Evolutionary conservation across 202 grass and related monocot species (phyloP), one percentile per base, ranked within the genome.

Genomic region (Musa balbisiana): DNA sequence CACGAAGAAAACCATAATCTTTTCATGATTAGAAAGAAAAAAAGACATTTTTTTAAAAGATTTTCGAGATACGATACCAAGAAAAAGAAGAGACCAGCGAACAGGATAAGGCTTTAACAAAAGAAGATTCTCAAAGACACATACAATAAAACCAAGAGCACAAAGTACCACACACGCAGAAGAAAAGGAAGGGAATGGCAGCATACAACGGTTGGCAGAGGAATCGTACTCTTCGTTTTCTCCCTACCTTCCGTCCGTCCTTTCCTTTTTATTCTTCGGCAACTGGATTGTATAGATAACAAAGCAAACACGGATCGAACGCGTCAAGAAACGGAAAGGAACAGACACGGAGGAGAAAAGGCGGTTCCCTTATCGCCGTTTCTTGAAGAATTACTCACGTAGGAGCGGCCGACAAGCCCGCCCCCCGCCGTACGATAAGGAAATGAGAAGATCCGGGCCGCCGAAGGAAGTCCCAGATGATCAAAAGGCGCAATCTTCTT

Each of bases 361-460:
- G n/a, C 51, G 51, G 70, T 25, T 15, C n/a, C 11, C 5, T 73
- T 73, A 27, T 25, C 23, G 52, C 71, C 13, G 14, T 16, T 54
- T 24, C 33, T 8, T 49, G 11, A 6, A 15, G 65, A 68, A 29
- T 60, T 60, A 19, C 17, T 60, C 70, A 87, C 89, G 66, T 92
- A 78, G 63, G 25, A 78, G 52, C 81, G 82, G 84, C 79, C 71
- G 84, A 91, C 79, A 74, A 74, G 58, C 27, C 20, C 78, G 80
- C 71, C 85, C 56, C 56, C 26, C 23, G 24, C 53, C 84, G 92
- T 92, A 82, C 78, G 89, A 92, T 89, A 67, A 53, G n/a, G 26
- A 59, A 72, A 73, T 62, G 80, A 83, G 77, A 75, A 80, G 84
- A 91, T 91, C 88, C 64, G 52, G 80, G 71, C 88, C 86, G 82